Evolutionary conservation across 148 eudicot genomes (phyloP).

Genomic region (Vaccinium corymbosum): DNA sequence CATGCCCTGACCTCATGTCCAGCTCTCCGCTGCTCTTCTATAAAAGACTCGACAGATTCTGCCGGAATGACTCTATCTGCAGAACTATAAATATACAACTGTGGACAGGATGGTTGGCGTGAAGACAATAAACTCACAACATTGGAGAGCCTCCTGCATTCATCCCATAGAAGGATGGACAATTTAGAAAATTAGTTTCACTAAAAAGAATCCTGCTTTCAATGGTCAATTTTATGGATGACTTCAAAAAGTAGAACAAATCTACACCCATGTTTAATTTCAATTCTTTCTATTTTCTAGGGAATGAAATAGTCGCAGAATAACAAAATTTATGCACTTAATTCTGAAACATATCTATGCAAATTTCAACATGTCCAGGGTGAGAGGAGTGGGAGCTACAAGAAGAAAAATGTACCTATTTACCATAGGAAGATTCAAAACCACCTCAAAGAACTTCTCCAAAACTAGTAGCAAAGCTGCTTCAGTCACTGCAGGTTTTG

Average conservation of each 20-base stretch:
- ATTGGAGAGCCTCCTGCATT: constrained; percentile 81
- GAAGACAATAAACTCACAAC: constrained; percentile 64
- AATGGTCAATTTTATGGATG: background rate
- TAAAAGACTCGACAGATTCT: constrained; percentile 73
- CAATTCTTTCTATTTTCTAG: background rate
- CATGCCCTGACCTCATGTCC: constrained; percentile 88
- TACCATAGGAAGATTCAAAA: constrained; percentile 75
- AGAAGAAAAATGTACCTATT: constrained; percentile 45
- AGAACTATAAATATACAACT: constrained; percentile 87
- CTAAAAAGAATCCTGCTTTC: background rate
- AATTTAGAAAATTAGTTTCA: background rate
- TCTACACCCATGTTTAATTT: no score
- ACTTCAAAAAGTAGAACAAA: background rate
- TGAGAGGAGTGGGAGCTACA: background rate
- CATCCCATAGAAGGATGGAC: background rate
- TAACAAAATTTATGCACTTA: background rate
- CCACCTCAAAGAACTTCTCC: constrained; percentile 81
- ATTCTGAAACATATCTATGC: background rate
- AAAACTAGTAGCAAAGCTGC: constrained; percentile 70
- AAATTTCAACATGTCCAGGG: background rate
- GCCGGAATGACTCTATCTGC: constrained; percentile 92
- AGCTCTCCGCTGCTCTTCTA: constrained; percentile 61
- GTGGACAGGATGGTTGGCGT: constrained; percentile 87
- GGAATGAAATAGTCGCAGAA: background rate
- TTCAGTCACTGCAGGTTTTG: constrained; percentile 75